Evolutionary conservation across 768 basidiomycete genomes (phyloP).

Genomic region (Calocera cornea): DNA sequence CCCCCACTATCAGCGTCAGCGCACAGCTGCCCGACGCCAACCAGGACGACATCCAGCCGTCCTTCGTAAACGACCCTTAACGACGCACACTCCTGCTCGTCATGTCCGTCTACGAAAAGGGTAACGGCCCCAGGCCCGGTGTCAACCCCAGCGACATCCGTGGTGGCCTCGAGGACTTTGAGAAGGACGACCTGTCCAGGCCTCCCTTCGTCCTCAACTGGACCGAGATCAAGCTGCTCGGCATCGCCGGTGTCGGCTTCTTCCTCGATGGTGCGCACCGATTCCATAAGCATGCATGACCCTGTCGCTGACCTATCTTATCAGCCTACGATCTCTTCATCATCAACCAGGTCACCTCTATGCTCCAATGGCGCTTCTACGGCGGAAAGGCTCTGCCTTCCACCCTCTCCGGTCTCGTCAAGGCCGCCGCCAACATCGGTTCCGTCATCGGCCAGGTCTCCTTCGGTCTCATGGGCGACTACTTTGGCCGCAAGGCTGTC

Average conservation of each 20-base stretch:
- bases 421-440: constrained; percentile 55
- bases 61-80: too few species aligned
- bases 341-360: constrained; percentile 9
- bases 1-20: too few species aligned
- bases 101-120: neutral
- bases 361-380: constrained; percentile 1
- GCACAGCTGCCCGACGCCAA: too few species aligned
- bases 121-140: neutral
- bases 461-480: constrained; percentile 29
- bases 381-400: constrained; percentile 36
- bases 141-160: neutral
- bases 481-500: constrained; percentile 20
- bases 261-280: constrained; percentile 9
- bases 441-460: constrained; percentile 35
- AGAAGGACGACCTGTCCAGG: constrained; percentile 21
- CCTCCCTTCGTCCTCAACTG: constrained; percentile 21
- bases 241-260: constrained; percentile 12
- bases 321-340: constrained; percentile 10
- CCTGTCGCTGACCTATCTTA: neutral
- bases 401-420: constrained; percentile 46
- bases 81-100: too few species aligned
- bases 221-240: constrained; percentile 10
- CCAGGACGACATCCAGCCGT: too few species aligned
- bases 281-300: neutral
- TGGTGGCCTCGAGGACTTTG: constrained; percentile 20